Evolutionary conservation across 2,329 filamentous ascomycete species (phyloP), one percentile per base, ranked within the genome.

Genomic region (Exophiala sideris): DNA sequence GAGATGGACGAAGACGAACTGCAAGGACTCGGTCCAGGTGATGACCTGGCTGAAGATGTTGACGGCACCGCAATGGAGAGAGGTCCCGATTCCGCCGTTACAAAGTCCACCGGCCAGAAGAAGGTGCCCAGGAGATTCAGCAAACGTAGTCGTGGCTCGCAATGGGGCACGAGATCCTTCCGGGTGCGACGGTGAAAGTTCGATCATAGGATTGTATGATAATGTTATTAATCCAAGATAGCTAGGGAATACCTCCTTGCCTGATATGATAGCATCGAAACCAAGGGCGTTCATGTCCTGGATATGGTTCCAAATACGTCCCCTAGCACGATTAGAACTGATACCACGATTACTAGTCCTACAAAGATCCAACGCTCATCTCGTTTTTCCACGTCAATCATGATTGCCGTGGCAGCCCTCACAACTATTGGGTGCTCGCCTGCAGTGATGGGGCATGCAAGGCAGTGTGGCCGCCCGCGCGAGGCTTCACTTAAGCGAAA

Each of bases 1-100:
- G 92, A 96, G 67, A 84, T 96, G 68, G 91, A 95, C 64, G 91
- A 96, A 61, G 91, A 95, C 48, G 89, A 92, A 71, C 77, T 96
- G 54, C 85, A 88, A 64, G 89, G 87, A 33, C 74, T 90, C 38
- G 73, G 74, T 11, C 71, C 72, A 50, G 72, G 86, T 78, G 85
- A 74, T 33, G 50, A 55, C 29, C 50, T 54, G 24, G 34, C 34
- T 36, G 51, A 48, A 45, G 32, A 39, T 42, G 34, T 12, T 7
- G 21, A 51, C 41, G 48, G 21, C 44, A 29, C 39, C 34, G 9
- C 34, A 6, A 9, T 34, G 10, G 51, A 12, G 7, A 21, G 46
- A 20, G 45, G 52, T 44, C 29, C 40, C 33, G 48, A 49, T 12
- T 18, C 35, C 10, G 33, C 33, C 14, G 39, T 40, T 16, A 24